Evolutionary conservation across 2,329 filamentous ascomycete species (phyloP), one percentile per base, ranked within the genome.

Genomic region (Aureobasidium subglaciale): DNA sequence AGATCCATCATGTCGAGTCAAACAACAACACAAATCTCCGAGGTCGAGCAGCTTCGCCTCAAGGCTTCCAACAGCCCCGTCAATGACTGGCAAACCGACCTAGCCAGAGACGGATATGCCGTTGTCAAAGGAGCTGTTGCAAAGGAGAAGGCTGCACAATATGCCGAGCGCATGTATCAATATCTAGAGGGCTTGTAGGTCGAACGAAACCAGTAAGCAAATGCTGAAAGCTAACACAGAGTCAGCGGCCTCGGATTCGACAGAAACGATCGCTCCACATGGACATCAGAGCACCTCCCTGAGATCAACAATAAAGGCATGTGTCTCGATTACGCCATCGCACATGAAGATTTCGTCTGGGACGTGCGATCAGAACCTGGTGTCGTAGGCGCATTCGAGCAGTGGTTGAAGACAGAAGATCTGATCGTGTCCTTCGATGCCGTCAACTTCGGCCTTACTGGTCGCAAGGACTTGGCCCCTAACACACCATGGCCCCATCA

Each of bases 121-220:
- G 68, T 78, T 9, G 64, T 78, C 50, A 77, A 77, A 56, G 71
- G 70, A 1, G 74, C 73, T 1, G 70, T 78, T 41, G 71, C 75
- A 1, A 61, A 59, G 1, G 73, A 74, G n/a, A 66, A 67, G 25
- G 75, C 74, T 2, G 59, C 67, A 6, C 58, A 62, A n/a, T 74
- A 74, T 59, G 65, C 64, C 3, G 57, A 63, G 42, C 55, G 54
- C 16, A 64, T 65, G 62, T 63, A 60, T 43, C 46, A 57, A 29
- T 62, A 65, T 64, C 61, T 71, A 3, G 68, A 71, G 45, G 64
- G 62, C 55, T 71, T 71, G 45, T 49, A 27, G 27, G 45, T 49
- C 7, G 9, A 7, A 24, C 3, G 9, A 24, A 24, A 0, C 10
- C 4, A n/a, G 6, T 6, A 5, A 24, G 3, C n/a, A n/a, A n/a